Conservation (phyloP, 768 basidiomycete species). For the Mycena galericulata region DNA sequence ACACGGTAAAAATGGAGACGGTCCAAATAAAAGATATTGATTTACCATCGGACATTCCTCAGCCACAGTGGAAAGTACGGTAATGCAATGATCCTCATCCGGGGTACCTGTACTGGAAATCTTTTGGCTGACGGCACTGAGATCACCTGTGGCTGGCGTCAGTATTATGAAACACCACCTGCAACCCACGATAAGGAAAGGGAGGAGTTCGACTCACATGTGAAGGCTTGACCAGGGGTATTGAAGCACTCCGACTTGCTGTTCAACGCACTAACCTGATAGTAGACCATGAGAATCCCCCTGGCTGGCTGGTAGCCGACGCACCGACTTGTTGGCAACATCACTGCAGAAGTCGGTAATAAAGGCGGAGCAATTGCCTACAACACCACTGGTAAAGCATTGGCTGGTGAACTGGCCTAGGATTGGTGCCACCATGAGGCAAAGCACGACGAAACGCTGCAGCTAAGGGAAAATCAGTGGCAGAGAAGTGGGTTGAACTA, state of each 20-base stretch:
- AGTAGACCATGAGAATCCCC: not conserved
- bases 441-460: not conserved
- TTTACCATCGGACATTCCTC: not conserved
- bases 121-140: not conserved
- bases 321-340: not conserved
- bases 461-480: constrained; percentile 32
- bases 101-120: not conserved
- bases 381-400: not conserved
- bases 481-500: too few relatives aligned
- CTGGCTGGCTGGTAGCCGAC: not conserved
- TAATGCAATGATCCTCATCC: not conserved
- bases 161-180: too few relatives aligned
- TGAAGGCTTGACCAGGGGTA: not conserved
- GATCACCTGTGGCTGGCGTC: not conserved
- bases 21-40: not conserved
- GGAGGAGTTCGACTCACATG: not conserved
- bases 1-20: not conserved
- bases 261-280: not conserved
- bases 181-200: not conserved
- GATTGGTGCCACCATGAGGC: not conserved
- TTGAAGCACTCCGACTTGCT: not conserved
- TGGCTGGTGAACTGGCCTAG: not conserved
- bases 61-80: not conserved
- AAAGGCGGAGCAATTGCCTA: not conserved
- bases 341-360: not conserved